These are phyloP conservation scores for Calendula officinalis DNA, from an alignment of 129 eudicot species.

Conservation along the genomic window DNA sequence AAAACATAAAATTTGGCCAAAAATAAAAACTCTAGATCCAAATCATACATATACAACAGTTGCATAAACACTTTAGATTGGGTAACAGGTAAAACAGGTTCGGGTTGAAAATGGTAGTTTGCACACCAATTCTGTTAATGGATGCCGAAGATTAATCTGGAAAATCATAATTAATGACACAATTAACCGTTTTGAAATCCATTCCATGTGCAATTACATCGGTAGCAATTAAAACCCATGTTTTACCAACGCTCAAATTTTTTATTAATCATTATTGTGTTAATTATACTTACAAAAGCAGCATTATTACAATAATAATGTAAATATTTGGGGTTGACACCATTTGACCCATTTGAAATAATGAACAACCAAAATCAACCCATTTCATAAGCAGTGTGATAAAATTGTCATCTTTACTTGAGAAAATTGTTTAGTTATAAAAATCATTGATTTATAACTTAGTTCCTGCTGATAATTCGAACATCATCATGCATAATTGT, in stretches of 20 bases:
- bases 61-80: too few relatives aligned
- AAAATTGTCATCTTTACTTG: too few relatives aligned
- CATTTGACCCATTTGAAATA: neutral
- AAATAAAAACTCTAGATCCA: too few relatives aligned
- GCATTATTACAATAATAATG: neutral
- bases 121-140: slow-evolving; percentile 87
- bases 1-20: too few relatives aligned
- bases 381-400: too few relatives aligned
- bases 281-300: too few relatives aligned
- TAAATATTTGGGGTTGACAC: neutral
- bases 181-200: slow-evolving; percentile 97
- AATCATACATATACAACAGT: too few relatives aligned
- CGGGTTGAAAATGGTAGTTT: too few relatives aligned
- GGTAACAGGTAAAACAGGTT: too few relatives aligned
- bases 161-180: slow-evolving; percentile 94
- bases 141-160: slow-evolving; percentile 91
- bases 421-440: too few relatives aligned
- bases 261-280: neutral
- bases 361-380: neutral
- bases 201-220: slow-evolving; percentile 94
- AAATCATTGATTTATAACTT: too few relatives aligned
- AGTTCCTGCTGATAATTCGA: slow-evolving; percentile 90
- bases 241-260: slow-evolving; percentile 85
- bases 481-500: slow-evolving; percentile 98
- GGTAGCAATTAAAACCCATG: slow-evolving; percentile 96